Evolutionary conservation across 768 basidiomycete species (phyloP).

Genomic region (Boletus reticuloceps): DNA sequence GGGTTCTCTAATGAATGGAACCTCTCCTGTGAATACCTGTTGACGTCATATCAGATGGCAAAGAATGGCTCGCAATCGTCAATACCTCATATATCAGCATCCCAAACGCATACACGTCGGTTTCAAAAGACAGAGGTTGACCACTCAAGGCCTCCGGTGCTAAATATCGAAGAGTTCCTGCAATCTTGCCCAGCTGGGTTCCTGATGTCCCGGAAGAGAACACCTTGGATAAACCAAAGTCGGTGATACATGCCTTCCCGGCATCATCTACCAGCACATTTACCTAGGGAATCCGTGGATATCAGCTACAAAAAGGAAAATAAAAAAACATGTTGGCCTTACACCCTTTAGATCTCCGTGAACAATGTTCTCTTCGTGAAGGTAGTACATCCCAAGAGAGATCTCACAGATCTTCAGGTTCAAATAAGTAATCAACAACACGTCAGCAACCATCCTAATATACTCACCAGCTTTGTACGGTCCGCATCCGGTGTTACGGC

Average conservation of each 20-base stretch:
- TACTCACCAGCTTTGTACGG: not conserved
- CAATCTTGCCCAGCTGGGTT: slow-evolving; percentile 15
- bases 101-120: slow-evolving; percentile 32
- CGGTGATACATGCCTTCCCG: slow-evolving; percentile 29
- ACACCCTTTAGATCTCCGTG: slow-evolving; percentile 33
- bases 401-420: slow-evolving; percentile 6
- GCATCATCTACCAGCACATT: slow-evolving; percentile 34
- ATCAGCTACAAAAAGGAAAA: not conserved
- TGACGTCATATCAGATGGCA: not conserved
- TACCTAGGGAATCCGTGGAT: slow-evolving; percentile 10
- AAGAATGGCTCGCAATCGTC: too few relatives aligned
- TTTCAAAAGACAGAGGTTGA: slow-evolving; percentile 12
- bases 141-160: slow-evolving; percentile 25
- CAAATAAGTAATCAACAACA: not conserved
- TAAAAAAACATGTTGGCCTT: not conserved
- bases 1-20: slow-evolving; percentile 4
- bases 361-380: slow-evolving; percentile 17
- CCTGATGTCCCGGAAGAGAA: slow-evolving; percentile 12
- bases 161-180: slow-evolving; percentile 33
- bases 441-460: too few relatives aligned
- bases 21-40: slow-evolving; percentile 8
- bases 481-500: not conserved
- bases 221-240: slow-evolving; percentile 34
- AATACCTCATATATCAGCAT: slow-evolving; percentile 30
- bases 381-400: slow-evolving; percentile 13